phyloP scores from a whole-genome alignment of 1,139 yeast species.

The Candida tropicalis region DNA sequence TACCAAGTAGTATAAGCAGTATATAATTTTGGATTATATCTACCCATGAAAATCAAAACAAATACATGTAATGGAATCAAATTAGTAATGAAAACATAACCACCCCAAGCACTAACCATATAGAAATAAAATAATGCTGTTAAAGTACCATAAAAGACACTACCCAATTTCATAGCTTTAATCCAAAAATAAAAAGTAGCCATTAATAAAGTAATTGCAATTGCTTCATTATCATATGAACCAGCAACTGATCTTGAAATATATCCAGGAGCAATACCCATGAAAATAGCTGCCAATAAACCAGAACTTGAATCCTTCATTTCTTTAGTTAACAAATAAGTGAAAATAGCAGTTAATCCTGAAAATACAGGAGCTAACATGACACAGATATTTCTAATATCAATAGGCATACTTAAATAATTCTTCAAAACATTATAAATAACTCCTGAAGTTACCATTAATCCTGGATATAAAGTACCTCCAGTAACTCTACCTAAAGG shows the following conservation, averaged over 20 bases:
- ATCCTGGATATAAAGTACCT: conserved; percentile 96
- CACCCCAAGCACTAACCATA: conserved; percentile 99
- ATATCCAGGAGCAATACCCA: conserved; percentile 98
- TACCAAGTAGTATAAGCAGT: conserved; percentile 97
- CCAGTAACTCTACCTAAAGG: conserved; percentile 99
- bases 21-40: conserved; percentile 81
- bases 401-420: conserved; percentile 77
- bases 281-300: conserved; percentile 86
- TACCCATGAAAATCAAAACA: conserved; percentile 89
- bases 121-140: conserved; percentile 92
- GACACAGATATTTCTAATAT: conserved; percentile 94
- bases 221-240: conserved; percentile 98
- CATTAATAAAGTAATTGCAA: conserved; percentile 95
- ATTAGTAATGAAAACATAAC: conserved; percentile 97
- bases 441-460: conserved; percentile 95
- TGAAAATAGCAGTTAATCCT: conserved; percentile 88
- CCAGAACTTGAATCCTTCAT: conserved; percentile 93
- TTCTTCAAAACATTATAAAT: conserved; percentile 76
- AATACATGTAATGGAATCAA: conserved; percentile 95
- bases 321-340: conserved; percentile 88
- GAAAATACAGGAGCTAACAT: conserved; percentile 96
- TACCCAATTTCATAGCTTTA: conserved; percentile 88
- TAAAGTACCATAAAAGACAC: conserved; percentile 79
- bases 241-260: conserved; percentile 99
- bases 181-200: conserved; percentile 96